phyloP scores from a whole-genome alignment of 768 basidiomycete species.

The Boletus speciosus region DNA sequence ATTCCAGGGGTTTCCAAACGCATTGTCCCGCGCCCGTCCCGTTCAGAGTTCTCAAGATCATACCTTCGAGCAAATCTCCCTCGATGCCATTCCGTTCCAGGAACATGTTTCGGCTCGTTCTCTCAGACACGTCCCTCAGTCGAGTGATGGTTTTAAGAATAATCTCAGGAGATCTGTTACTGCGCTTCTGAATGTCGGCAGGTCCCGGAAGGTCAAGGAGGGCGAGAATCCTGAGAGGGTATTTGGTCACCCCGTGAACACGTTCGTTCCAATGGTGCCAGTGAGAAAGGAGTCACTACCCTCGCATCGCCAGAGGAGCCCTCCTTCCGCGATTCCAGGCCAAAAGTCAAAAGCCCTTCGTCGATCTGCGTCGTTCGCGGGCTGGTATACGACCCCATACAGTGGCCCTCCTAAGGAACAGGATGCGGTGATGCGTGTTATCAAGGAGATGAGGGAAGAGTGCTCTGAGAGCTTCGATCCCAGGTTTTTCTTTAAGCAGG shows the following conservation, averaged over 20 bases:
- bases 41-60: background rate
- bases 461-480: constrained; percentile 15
- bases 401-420: background rate
- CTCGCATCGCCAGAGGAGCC: background rate
- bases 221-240: background rate
- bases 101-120: constrained; percentile 3
- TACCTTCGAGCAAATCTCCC: constrained; percentile 6
- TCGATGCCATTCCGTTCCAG: constrained; percentile 9
- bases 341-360: constrained; percentile 13
- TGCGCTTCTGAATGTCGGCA: constrained; percentile 5
- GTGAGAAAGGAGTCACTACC: constrained; percentile 16
- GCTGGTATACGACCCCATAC: background rate
- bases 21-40: background rate
- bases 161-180: constrained; percentile 1
- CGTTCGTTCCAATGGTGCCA: constrained; percentile 1
- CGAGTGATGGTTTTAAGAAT: constrained; percentile 2
- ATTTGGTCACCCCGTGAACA: constrained; percentile 18
- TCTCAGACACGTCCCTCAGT: constrained; percentile 10
- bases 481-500: constrained; percentile 11
- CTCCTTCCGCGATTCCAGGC: background rate
- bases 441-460: constrained; percentile 23
- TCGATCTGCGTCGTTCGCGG: constrained; percentile 27
- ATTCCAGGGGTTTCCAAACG: background rate
- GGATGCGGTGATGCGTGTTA: constrained; percentile 11
- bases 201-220: constrained; percentile 1